Evolutionary conservation across 805 yeast genomes (phyloP).

Genomic region (Saccharomycopsis sp.): DNA sequence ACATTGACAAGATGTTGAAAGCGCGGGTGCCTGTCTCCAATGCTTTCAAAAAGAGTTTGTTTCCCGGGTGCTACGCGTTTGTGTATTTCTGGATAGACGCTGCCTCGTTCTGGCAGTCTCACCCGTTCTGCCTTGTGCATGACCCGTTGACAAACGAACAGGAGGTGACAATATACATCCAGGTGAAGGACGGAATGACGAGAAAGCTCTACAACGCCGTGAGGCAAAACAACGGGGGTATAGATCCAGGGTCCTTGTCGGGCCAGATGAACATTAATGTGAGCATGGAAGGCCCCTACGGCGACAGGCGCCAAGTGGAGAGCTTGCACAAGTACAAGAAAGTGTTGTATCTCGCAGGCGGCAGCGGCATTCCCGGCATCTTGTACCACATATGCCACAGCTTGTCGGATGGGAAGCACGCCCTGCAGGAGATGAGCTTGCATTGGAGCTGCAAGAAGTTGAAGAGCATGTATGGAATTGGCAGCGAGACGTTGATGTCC

Average conservation of each 20-base stretch:
- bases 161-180: constrained; percentile 5
- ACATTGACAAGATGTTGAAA: too few relatives aligned
- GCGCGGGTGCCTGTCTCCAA: background rate
- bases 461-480: constrained; percentile 1
- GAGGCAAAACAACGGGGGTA: background rate
- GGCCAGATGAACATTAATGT: constrained; percentile 3
- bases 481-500: background rate
- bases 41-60: background rate
- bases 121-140: constrained; percentile 14
- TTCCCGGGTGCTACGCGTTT: constrained; percentile 15
- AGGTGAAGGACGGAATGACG: constrained; percentile 14
- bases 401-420: background rate
- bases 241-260: background rate
- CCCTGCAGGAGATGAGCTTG: background rate
- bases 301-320: background rate
- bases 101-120: constrained; percentile 12
- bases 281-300: constrained; percentile 16
- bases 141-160: background rate
- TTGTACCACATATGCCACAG: constrained; percentile 5
- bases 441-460: constrained; percentile 8
- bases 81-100: constrained; percentile 6
- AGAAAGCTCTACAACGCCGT: constrained; percentile 1
- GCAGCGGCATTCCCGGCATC: constrained; percentile 15
- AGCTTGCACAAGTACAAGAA: constrained; percentile 5
- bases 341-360: constrained; percentile 13